Conservation (phyloP, 345 rosid species). For the Hibiscus syriacus region DNA sequence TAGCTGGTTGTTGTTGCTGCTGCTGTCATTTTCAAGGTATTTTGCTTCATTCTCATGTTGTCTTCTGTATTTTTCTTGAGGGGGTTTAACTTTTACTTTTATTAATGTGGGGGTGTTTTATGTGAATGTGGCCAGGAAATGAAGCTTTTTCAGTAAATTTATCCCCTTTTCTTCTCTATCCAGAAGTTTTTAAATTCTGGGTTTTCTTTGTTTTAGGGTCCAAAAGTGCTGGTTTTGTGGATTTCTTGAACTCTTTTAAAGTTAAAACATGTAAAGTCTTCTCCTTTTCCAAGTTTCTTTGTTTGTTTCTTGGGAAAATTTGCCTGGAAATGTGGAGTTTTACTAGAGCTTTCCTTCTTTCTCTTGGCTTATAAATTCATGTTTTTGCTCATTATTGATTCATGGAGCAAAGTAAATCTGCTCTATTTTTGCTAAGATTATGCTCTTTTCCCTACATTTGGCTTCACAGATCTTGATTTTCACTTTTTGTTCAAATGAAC, state of each 20-base stretch:
- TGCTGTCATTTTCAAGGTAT: not conserved
- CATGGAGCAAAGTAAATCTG: no score
- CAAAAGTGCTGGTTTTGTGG: not conserved
- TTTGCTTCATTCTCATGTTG: not conserved
- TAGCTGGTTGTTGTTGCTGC: not conserved
- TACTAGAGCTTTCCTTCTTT: not conserved
- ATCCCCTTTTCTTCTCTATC: not conserved
- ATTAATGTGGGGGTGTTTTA: not conserved
- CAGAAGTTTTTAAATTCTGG: conserved; percentile 1
- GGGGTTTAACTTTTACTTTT: not conserved
- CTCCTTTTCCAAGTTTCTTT: not conserved
- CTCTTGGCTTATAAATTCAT: not conserved
- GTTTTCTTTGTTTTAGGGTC: not conserved
- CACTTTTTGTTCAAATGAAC: not conserved
- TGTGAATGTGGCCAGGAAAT: not conserved
- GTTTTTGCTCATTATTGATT: no score
- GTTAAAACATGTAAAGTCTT: not conserved
- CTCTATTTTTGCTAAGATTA: no score
- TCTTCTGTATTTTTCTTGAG: not conserved
- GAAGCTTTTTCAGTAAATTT: not conserved
- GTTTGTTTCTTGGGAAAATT: not conserved
- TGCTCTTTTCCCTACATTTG: not conserved
- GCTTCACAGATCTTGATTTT: not conserved
- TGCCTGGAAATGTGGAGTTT: not conserved
- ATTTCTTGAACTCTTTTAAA: no score